phyloP scores from a whole-genome alignment of 2,329 filamentous ascomycete species.

The Metarhizium anisopliae region DNA sequence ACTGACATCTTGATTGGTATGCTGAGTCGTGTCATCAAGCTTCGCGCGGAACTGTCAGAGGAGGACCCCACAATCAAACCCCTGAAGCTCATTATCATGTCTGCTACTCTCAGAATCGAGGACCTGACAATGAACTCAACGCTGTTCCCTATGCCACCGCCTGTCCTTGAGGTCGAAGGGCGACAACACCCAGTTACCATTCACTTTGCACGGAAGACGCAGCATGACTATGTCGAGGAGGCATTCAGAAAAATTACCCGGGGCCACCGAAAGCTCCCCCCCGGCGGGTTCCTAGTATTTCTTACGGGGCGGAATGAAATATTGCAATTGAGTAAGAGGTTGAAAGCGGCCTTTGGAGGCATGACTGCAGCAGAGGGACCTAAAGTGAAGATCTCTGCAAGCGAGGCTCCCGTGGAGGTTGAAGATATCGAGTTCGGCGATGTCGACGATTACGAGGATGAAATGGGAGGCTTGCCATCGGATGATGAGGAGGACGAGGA shows the following conservation, averaged over 20 bases:
- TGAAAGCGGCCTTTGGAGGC: conserved; percentile 60
- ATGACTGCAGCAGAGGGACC: conserved; percentile 48
- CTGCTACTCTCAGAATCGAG: conserved; percentile 81
- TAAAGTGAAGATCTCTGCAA: conserved; percentile 66
- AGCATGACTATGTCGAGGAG: conserved; percentile 84
- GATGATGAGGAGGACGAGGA: conserved; percentile 47
- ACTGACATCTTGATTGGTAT: conserved; percentile 98
- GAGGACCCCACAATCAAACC: conserved; percentile 66
- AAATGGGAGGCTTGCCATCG: conserved; percentile 50
- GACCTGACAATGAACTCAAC: conserved; percentile 80
- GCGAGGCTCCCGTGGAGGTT: conserved; percentile 68
- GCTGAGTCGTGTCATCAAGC: conserved; percentile 82
- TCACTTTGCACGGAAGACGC: conserved; percentile 78
- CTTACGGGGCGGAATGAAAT: conserved; percentile 94
- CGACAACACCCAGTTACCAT: conserved; percentile 83
- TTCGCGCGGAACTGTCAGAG: conserved; percentile 64
- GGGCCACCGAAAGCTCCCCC: conserved; percentile 82
- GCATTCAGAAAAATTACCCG: conserved; percentile 77
- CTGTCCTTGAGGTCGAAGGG: conserved; percentile 82
- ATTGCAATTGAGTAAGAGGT: conserved; percentile 64
- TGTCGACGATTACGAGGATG: conserved; percentile 50
- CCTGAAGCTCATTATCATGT: conserved; percentile 96
- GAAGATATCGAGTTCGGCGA: conserved; percentile 82
- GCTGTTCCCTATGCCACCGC: conserved; percentile 70
- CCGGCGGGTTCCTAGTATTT: conserved; percentile 88